Conservation (phyloP, 163 green algal genomes). For the Volvox carteri region DNA sequence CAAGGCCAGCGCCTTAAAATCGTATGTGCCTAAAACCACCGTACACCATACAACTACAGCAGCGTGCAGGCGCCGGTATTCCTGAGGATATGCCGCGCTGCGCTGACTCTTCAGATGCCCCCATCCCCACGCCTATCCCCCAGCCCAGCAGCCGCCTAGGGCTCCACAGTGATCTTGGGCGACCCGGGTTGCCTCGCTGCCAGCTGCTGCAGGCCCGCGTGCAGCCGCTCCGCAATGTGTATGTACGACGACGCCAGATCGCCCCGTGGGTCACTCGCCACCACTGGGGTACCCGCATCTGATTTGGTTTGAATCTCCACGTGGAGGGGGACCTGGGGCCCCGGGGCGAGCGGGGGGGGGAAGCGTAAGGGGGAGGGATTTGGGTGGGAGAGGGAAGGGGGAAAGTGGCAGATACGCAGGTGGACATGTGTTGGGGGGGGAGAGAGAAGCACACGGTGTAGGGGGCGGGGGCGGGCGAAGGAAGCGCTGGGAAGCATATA, state of each 20-base stretch:
- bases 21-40: too few species aligned
- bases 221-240: slow-evolving; percentile 70
- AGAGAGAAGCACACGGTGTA: too few species aligned
- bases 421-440: too few species aligned
- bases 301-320: slow-evolving; percentile 69
- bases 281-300: slow-evolving; percentile 82
- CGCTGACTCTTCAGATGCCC: too few species aligned
- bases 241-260: slow-evolving; percentile 67
- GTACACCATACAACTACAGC: too few species aligned
- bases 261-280: slow-evolving; percentile 69
- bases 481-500: too few species aligned
- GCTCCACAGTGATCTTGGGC: slow-evolving; percentile 49
- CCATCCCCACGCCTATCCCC: background rate
- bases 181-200: background rate
- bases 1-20: too few species aligned
- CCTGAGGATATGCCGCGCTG: too few species aligned
- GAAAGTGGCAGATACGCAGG: background rate
- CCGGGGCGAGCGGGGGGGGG: background rate
- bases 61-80: too few species aligned
- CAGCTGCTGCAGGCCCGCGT: slow-evolving; percentile 61
- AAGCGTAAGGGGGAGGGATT: background rate
- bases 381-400: background rate
- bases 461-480: too few species aligned
- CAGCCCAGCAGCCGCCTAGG: background rate
- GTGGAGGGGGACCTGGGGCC: slow-evolving; percentile 81